A percentile compares a stretch with the other conserved stretches of the same genome.
These are phyloP conservation scores for Monilinia laxa DNA, from an alignment of 2,329 filamentous ascomycete genomes.

Conservation along the genomic window DNA sequence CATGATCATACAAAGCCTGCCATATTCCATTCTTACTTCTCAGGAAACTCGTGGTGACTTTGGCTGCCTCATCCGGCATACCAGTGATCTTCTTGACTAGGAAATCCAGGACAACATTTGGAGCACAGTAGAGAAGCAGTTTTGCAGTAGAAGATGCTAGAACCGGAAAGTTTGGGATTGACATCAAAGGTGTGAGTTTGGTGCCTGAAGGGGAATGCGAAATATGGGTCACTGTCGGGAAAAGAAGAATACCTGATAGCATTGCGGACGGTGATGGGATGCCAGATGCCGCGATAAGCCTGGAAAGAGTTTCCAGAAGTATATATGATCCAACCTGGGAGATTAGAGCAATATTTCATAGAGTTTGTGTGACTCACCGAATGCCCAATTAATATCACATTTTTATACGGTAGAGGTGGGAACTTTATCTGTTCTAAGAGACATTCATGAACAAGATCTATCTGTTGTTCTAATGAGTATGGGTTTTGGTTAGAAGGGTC, in stretches of 20 bases:
- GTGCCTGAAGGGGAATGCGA: constrained; percentile 60
- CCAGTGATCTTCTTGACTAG: constrained; percentile 48
- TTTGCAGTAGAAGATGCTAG: constrained; percentile 32
- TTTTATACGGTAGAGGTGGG: constrained; percentile 48
- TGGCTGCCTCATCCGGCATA: constrained; percentile 51
- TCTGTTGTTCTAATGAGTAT: constrained; percentile 54
- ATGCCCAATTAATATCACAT: constrained; percentile 68
- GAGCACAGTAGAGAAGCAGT: constrained; percentile 46
- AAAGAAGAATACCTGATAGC: constrained; percentile 59
- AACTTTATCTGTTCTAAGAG: constrained; percentile 32
- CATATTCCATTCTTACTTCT: constrained; percentile 57
- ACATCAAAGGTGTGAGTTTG: constrained; percentile 49
- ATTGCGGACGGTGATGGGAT: constrained; percentile 34
- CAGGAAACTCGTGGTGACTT: constrained; percentile 54
- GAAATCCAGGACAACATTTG: constrained; percentile 45
- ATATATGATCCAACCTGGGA: constrained; percentile 60
- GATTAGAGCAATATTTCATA: constrained; percentile 61
- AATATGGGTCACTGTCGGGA: constrained; percentile 74
- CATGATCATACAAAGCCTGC: constrained; percentile 49
- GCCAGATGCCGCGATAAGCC: constrained; percentile 28
- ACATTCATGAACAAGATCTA: constrained; percentile 38
- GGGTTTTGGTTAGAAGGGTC: constrained; percentile 29
- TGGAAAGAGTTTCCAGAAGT: constrained; percentile 63
- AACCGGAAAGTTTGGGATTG: constrained; percentile 38
- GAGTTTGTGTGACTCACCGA: constrained; percentile 71